Evolutionary conservation across 1,284 basidiomycete genomes (phyloP), one percentile per base, ranked within the genome.

Genomic region (Phlebopus sp.): DNA sequence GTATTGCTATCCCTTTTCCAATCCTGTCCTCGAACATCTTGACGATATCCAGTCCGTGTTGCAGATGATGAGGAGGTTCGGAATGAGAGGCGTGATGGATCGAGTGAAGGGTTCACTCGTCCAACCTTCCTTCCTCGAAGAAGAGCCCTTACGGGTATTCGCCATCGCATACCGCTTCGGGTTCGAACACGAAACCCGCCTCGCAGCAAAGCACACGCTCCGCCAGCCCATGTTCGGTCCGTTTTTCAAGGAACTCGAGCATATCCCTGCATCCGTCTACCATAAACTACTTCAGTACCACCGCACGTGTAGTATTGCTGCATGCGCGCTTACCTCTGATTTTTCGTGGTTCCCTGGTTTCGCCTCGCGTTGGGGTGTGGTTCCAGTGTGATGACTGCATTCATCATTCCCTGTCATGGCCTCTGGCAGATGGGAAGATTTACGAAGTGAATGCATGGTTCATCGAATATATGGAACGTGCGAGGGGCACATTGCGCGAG

Each of bases 321-420:
- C 60, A 21, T 56, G 55, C 50, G 55, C 60, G 44, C 64, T 66
- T 25, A 69, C 67, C 29, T 63, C 65, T 10, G 63, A 69, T 50
- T 69, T 66, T 49, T 61, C 64, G 41, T 69, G 67, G 63, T 67
- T 66, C 51, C 64, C 67, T 1, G 64, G 52, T 8, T 67, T 69
- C n/a, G 65, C 67, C 9, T 68, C 63, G 40, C 62, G 66, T 17
- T 66, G 67, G n/a, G 63, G 67, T 68, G 30, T 69, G 67, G 65
- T 66, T 66, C 53, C 65, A 68, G 44, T 66, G 63, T 10, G 62
- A 63, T 8, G 63, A 64, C 29, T 64, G 63, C n/a, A 45, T 67
- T 21, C 66, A 68, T 47, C 63, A 64, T 46, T 42, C 50, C 25
- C 55, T 64, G 21, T 66, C 63, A 25, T 64, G 63, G 63, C 63